A percentile compares a stretch with the other conserved stretches of the same genome.
These are phyloP conservation scores for Phaseolus coccineus DNA, from an alignment of 331 rosid species.

Conservation along the genomic window DNA sequence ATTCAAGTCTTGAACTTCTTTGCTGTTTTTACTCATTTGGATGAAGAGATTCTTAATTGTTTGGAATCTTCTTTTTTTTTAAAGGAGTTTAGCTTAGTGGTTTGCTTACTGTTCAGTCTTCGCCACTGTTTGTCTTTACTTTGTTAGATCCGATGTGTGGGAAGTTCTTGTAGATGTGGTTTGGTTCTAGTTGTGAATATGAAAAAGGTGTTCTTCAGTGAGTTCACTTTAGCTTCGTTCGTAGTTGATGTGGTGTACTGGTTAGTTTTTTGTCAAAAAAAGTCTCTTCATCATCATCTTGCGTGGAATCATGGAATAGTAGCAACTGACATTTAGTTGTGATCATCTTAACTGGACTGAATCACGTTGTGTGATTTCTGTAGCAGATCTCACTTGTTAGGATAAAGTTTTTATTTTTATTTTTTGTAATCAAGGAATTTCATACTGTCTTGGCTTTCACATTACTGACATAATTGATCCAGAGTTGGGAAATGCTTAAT, in stretches of 20 bases:
- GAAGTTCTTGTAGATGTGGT: background rate
- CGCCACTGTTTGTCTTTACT: background rate
- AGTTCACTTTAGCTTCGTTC: background rate
- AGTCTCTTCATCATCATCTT: background rate
- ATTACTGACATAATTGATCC: slow-evolving; percentile 7
- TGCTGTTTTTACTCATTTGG: slow-evolving; percentile 1
- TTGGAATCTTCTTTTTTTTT: background rate
- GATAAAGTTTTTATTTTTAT: no score
- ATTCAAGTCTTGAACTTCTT: background rate
- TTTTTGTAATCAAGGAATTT: background rate
- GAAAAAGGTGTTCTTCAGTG: background rate
- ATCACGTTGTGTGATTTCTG: background rate
- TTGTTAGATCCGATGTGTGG: background rate
- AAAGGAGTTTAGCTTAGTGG: background rate
- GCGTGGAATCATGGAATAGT: background rate
- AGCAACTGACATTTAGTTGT: background rate
- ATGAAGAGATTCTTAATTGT: background rate
- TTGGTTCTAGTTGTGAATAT: background rate
- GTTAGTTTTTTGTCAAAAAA: background rate
- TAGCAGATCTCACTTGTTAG: background rate
- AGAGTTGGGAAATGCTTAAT: background rate
- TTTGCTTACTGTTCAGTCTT: slow-evolving; percentile 9
- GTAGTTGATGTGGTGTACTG: slow-evolving; percentile 3
- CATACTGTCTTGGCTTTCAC: background rate
- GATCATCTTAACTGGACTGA: background rate